Conservation (phyloP, 2,329 filamentous ascomycete genomes). For the Aureobasidium sp. region DNA sequence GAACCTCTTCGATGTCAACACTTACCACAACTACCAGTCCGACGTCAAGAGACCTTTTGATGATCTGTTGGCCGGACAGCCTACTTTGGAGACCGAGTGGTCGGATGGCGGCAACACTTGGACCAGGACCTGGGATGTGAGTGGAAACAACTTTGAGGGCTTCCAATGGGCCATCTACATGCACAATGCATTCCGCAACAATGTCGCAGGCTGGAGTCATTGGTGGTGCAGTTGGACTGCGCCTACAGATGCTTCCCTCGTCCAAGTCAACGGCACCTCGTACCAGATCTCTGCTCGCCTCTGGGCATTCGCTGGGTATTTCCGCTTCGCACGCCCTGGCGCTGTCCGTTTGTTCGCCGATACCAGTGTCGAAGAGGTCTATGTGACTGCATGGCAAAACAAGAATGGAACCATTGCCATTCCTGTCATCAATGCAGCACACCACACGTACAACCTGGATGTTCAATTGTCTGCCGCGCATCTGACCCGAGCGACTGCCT, state of each 20-base stretch:
- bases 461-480: constrained; percentile 18
- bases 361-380: constrained; percentile 20
- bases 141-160: constrained; percentile 20
- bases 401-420: constrained; percentile 23
- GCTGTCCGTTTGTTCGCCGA: constrained; percentile 20
- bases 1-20: constrained; percentile 21
- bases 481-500: constrained; percentile 18
- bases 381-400: constrained; percentile 21
- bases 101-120: constrained; percentile 16
- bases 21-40: constrained; percentile 24
- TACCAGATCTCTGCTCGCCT: constrained; percentile 22
- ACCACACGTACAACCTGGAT: constrained; percentile 20
- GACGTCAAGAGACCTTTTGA: constrained; percentile 21
- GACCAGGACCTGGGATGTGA: constrained; percentile 20
- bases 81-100: constrained; percentile 23
- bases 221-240: constrained; percentile 21
- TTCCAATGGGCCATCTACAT: constrained; percentile 25
- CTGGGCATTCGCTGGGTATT: constrained; percentile 23
- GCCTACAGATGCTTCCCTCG: constrained; percentile 17
- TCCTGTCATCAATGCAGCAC: constrained; percentile 23
- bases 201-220: constrained; percentile 18
- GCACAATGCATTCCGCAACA: constrained; percentile 22
- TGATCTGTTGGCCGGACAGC: constrained; percentile 18
- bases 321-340: constrained; percentile 23
- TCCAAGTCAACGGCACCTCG: constrained; percentile 18